phyloP scores from a whole-genome alignment of 352 stramenopile genomes.

The Phytopythium delawarense region DNA sequence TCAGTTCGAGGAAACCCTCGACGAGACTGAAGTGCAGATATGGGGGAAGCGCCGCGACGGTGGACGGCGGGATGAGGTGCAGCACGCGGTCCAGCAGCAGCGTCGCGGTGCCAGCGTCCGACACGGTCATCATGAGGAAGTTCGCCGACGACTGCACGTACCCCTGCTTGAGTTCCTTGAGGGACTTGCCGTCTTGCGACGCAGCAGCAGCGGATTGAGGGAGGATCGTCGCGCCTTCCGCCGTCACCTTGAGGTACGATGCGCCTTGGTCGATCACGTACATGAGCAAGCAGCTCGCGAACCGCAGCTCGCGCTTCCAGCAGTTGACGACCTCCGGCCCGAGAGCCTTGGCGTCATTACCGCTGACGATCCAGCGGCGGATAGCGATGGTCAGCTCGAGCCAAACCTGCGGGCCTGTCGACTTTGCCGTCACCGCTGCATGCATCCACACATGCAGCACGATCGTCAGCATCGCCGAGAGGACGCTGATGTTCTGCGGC shows the following conservation, averaged over 20 bases:
- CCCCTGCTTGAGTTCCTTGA: slow-evolving; percentile 58
- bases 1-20: slow-evolving; percentile 67
- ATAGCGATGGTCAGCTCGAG: slow-evolving; percentile 79
- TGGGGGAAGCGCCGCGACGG: slow-evolving; percentile 56
- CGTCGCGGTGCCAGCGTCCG: slow-evolving; percentile 56
- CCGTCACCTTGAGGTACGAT: slow-evolving; percentile 62
- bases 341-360: slow-evolving; percentile 50
- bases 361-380: slow-evolving; percentile 69
- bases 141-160: slow-evolving; percentile 70
- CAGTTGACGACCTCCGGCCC: slow-evolving; percentile 71
- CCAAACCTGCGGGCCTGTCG: slow-evolving; percentile 65
- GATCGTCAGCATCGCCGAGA: slow-evolving; percentile 78
- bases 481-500: slow-evolving; percentile 44
- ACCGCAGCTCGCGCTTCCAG: slow-evolving; percentile 81
- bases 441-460: slow-evolving; percentile 88
- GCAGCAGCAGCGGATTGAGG: slow-evolving; percentile 17
- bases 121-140: slow-evolving; percentile 64
- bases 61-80: slow-evolving; percentile 70
- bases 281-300: slow-evolving; percentile 79
- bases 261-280: slow-evolving; percentile 74
- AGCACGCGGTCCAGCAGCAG: slow-evolving; percentile 76
- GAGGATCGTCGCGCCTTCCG: slow-evolving; percentile 51
- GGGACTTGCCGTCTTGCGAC: slow-evolving; percentile 21
- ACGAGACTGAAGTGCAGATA: slow-evolving; percentile 69
- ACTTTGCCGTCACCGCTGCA: slow-evolving; percentile 49